A percentile compares a stretch with the other conserved stretches of the same genome.
These are phyloP conservation scores for Pythium angustatum DNA, from an alignment of 352 stramenopile genomes.

Conservation along the genomic window DNA sequence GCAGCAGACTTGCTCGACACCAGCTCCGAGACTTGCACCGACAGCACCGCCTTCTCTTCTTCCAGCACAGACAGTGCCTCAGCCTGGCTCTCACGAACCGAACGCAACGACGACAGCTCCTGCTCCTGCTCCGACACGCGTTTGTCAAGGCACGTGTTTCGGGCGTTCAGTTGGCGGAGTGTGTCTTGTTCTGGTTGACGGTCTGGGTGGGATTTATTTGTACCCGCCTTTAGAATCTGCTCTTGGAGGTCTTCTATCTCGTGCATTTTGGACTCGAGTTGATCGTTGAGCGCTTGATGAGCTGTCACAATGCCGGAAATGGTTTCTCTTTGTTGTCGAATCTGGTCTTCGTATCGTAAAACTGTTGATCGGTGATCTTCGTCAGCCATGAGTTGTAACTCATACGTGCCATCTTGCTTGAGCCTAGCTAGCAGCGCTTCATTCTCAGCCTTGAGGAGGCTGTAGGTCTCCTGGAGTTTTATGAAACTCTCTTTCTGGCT, in stretches of 20 bases:
- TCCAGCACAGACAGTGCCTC: conserved; percentile 20
- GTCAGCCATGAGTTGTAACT: conserved; percentile 31
- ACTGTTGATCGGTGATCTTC: conserved; percentile 23
- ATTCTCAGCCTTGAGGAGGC: conserved; percentile 31
- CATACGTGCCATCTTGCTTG: conserved; percentile 19
- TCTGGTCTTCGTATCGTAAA: conserved; percentile 13
- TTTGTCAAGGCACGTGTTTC: conserved; percentile 18
- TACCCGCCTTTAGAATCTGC: no score
- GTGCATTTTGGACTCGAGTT: conserved; percentile 10
- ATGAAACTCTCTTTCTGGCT: conserved; percentile 10
- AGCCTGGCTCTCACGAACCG: conserved; percentile 17
- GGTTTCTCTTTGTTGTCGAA: conserved; percentile 27
- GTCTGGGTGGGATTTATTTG: no score
- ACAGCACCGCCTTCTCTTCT: conserved; percentile 14
- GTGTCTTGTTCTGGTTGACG: no score
- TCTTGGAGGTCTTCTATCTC: no score
- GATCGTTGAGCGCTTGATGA: conserved; percentile 12
- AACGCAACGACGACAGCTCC: conserved; percentile 18
- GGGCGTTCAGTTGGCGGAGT: no score
- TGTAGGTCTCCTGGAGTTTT: conserved; percentile 33
- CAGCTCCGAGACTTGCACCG: conserved; percentile 16
- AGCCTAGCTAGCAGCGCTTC: conserved; percentile 26
- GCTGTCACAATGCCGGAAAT: conserved; percentile 24
- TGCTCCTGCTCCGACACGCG: conserved; percentile 25
- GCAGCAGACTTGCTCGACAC: conserved; percentile 7